These are phyloP conservation scores for Macrolepiota fuliginosa DNA, from an alignment of 768 basidiomycete species.

Conservation along the genomic window DNA sequence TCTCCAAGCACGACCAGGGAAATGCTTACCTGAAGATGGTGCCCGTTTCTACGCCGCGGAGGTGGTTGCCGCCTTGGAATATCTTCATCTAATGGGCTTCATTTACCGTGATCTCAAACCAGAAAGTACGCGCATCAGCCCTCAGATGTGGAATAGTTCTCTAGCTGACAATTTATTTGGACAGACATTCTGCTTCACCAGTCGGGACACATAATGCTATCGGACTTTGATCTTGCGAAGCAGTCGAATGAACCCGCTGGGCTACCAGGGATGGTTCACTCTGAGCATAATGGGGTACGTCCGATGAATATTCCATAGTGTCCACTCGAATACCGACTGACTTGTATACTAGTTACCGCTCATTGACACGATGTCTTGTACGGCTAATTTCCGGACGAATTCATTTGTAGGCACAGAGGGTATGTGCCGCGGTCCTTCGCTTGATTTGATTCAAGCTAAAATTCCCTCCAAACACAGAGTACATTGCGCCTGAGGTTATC, in stretches of 20 bases:
- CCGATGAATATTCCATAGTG: slow-evolving; percentile 8
- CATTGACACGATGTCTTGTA: slow-evolving; percentile 96
- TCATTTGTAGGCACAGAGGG: slow-evolving; percentile 99
- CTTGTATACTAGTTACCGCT: slow-evolving; percentile 65
- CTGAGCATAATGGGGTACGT: slow-evolving; percentile 86
- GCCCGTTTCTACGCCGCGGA: slow-evolving; percentile 98
- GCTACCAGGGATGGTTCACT: slow-evolving; percentile 84
- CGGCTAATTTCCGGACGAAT: slow-evolving; percentile 96
- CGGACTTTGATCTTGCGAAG: slow-evolving; percentile 98
- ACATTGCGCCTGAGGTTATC: slow-evolving; percentile 99
- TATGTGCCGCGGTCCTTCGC: slow-evolving; percentile 31
- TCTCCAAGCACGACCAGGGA: slow-evolving; percentile 93
- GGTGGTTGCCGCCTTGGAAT: slow-evolving; percentile 96
- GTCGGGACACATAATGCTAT: slow-evolving; percentile 98
- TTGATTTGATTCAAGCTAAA: slow-evolving; percentile 14
- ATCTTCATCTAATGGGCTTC: slow-evolving; percentile 98
- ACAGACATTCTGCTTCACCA: slow-evolving; percentile 96
- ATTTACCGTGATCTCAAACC: slow-evolving; percentile 99
- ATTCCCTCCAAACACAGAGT: slow-evolving; percentile 56
- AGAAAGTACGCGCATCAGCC: slow-evolving; percentile 71
- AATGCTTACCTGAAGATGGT: slow-evolving; percentile 93
- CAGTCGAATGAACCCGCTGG: slow-evolving; percentile 86
- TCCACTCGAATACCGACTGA: slow-evolving; percentile 15
- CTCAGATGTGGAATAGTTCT: slow-evolving; percentile 15
- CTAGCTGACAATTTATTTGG: slow-evolving; percentile 16